phyloP scores from a whole-genome alignment of 2,329 filamentous ascomycete species.

The Rhinocladiella similis region DNA sequence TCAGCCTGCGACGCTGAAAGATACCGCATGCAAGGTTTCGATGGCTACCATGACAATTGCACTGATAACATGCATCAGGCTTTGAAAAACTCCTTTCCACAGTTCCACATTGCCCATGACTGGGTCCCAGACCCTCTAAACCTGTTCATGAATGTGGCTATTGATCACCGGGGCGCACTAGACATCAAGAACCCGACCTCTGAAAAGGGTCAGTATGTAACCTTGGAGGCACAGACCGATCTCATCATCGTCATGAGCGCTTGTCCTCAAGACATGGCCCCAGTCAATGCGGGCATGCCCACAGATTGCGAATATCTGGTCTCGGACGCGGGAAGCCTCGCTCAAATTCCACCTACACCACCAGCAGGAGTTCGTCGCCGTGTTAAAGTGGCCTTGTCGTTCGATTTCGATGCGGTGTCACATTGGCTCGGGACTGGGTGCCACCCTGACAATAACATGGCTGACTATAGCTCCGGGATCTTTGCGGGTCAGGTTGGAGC shows the following conservation, averaged over 20 bases:
- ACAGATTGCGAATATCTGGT: constrained; percentile 30
- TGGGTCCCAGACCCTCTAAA: constrained; percentile 43
- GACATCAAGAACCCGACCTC: constrained; percentile 36
- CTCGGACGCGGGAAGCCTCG: background rate
- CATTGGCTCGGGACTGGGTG: constrained; percentile 55
- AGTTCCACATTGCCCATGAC: constrained; percentile 21
- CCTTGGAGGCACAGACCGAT: constrained; percentile 37
- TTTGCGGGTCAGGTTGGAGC: constrained; percentile 55
- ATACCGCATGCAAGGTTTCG: constrained; percentile 39
- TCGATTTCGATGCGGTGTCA: constrained; percentile 57
- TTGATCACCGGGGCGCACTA: constrained; percentile 22
- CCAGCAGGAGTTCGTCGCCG: constrained; percentile 1
- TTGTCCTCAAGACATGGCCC: constrained; percentile 44
- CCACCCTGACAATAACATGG: constrained; percentile 50
- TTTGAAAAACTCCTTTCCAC: constrained; percentile 28
- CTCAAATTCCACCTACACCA: background rate
- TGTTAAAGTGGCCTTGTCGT: constrained; percentile 34
- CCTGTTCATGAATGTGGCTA: constrained; percentile 45
- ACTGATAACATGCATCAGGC: constrained; percentile 40
- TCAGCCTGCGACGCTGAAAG: constrained; percentile 42
- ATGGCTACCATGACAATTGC: constrained; percentile 42
- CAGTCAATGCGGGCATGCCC: constrained; percentile 39
- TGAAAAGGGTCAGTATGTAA: constrained; percentile 38
- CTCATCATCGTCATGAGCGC: constrained; percentile 43
- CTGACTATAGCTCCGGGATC: constrained; percentile 53